phyloP scores from a whole-genome alignment of 108 stramenopile species.

The Conticribra weissflogii region DNA sequence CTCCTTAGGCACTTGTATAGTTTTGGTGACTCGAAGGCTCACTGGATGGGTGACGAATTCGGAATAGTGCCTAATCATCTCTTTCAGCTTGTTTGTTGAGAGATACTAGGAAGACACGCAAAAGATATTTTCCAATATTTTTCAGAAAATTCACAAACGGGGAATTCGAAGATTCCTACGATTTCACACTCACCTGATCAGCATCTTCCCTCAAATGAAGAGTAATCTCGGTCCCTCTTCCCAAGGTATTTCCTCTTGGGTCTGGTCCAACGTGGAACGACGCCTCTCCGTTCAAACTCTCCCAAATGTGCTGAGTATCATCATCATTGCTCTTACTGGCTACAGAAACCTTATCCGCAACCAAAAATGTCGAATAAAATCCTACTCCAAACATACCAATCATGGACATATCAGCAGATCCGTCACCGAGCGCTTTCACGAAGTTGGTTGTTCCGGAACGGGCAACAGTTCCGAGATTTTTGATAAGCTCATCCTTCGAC shows the following conservation, averaged over 20 bases:
- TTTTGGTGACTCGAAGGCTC: conserved; percentile 79
- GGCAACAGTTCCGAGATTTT: conserved; percentile 99
- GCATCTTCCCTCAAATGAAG: conserved; percentile 98
- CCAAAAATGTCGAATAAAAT: conserved; percentile 97
- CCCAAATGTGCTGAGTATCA: conserved; percentile 94
- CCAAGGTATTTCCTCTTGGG: conserved; percentile 96
- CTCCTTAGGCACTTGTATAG: too few species aligned
- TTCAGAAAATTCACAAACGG: background rate
- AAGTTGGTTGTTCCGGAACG: conserved; percentile 99
- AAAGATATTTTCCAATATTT: conserved; percentile 1
- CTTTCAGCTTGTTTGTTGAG: conserved; percentile 71
- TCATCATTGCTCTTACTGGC: conserved; percentile 94
- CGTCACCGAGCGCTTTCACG: conserved; percentile 90
- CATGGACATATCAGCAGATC: conserved; percentile 78
- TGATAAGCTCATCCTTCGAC: conserved; percentile 93
- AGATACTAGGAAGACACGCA: conserved; percentile 51
- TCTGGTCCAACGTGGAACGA: conserved; percentile 92
- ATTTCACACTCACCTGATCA: conserved; percentile 43
- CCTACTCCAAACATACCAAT: conserved; percentile 99
- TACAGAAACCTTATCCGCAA: conserved; percentile 93
- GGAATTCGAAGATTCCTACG: background rate
- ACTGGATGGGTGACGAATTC: conserved; percentile 99
- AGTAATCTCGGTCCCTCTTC: conserved; percentile 99
- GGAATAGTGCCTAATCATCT: conserved; percentile 93
- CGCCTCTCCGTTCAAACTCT: conserved; percentile 90